These are phyloP conservation scores for Yamadazyma phyllophila DNA, from an alignment of 805 yeast genomes.

Conservation along the genomic window DNA sequence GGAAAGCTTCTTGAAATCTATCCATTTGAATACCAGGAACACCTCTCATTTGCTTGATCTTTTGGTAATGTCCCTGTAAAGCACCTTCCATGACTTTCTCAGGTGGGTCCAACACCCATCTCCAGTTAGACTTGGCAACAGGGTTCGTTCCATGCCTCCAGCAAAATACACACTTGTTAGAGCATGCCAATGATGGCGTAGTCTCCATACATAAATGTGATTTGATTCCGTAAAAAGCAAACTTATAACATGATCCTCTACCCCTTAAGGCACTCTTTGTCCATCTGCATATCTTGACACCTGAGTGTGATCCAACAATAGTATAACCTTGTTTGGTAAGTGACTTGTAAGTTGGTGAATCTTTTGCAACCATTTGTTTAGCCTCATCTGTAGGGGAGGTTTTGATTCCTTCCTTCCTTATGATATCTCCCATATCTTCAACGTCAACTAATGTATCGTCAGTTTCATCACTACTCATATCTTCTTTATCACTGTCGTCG, in stretches of 20 bases:
- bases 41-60: conserved; percentile 92
- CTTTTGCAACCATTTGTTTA: conserved; percentile 86
- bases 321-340: conserved; percentile 92
- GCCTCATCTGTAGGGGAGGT: conserved; percentile 16
- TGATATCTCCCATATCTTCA: conserved; percentile 78
- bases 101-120: conserved; percentile 94
- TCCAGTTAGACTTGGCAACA: conserved; percentile 86
- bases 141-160: conserved; percentile 99
- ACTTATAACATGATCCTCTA: conserved; percentile 91
- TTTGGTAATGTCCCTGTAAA: conserved; percentile 81
- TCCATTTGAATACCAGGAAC: conserved; percentile 92
- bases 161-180: conserved; percentile 93
- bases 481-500: conserved; percentile 50
- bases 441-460: conserved; percentile 64
- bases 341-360: conserved; percentile 84
- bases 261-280: conserved; percentile 92
- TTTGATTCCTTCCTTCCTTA: conserved; percentile 34
- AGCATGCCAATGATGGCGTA: conserved; percentile 89
- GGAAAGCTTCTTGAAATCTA: conserved; percentile 86
- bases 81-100: conserved; percentile 84
- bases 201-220: conserved; percentile 95
- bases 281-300: conserved; percentile 95
- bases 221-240: conserved; percentile 85
- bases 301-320: conserved; percentile 90
- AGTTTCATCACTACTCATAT: conserved; percentile 31